Evolutionary conservation across 495 filamentous ascomycete genomes (phyloP).

Genomic region (Penicillium crystallinum): DNA sequence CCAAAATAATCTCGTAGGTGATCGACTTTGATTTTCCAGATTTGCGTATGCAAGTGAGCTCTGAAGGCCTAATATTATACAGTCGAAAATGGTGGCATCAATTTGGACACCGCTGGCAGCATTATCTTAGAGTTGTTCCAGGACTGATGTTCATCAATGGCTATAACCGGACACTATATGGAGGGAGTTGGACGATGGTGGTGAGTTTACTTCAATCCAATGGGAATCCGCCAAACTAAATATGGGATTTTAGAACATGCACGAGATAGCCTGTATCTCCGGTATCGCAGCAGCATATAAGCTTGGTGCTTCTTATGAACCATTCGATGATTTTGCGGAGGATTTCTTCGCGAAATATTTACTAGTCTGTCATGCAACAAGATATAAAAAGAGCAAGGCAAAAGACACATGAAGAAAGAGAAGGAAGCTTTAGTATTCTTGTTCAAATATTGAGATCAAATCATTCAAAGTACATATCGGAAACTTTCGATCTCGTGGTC

Average conservation of each 20-base stretch:
- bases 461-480: slow-evolving; percentile 24
- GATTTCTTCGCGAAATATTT: slow-evolving; percentile 54
- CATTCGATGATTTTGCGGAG: slow-evolving; percentile 58
- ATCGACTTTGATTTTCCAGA: background rate
- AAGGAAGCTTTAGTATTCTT: background rate
- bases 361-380: slow-evolving; percentile 46
- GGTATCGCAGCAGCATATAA: slow-evolving; percentile 75
- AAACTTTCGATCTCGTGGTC: slow-evolving; percentile 30
- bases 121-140: slow-evolving; percentile 71
- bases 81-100: slow-evolving; percentile 80
- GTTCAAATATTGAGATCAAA: background rate
- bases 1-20: slow-evolving; percentile 54
- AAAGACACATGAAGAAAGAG: slow-evolving; percentile 2
- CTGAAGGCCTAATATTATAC: background rate
- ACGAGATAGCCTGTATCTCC: slow-evolving; percentile 72
- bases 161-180: slow-evolving; percentile 60
- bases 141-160: slow-evolving; percentile 81
- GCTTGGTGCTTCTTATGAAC: slow-evolving; percentile 69
- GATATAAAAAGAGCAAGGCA: slow-evolving; percentile 30
- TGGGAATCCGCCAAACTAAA: background rate
- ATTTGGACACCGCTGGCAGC: slow-evolving; percentile 74
- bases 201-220: slow-evolving; percentile 29
- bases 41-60: background rate
- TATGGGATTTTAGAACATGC: slow-evolving; percentile 54
- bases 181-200: slow-evolving; percentile 74